Conservation (phyloP, 371 early-diverging fungal genomes). For the Actinomortierella ambigua region DNA sequence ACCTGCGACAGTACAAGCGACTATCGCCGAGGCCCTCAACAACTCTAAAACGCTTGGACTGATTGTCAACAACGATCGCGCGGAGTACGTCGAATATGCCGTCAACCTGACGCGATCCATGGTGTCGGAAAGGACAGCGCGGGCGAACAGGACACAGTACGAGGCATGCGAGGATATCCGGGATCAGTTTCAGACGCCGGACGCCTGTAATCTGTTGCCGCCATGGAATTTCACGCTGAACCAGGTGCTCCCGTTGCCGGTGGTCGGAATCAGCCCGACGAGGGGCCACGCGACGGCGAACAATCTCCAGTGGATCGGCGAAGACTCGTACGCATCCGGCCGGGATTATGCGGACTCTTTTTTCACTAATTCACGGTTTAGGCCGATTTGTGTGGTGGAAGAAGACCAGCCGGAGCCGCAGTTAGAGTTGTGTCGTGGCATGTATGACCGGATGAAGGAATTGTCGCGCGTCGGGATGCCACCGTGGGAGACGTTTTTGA, state of each 20-base stretch:
- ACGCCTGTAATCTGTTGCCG: background rate
- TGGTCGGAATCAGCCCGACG: constrained; percentile 30
- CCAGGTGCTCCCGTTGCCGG: constrained; percentile 18
- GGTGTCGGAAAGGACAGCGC: constrained; percentile 2
- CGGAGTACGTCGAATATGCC: constrained; percentile 18
- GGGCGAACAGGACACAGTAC: constrained; percentile 8
- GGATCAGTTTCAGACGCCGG: background rate
- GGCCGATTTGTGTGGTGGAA: constrained; percentile 34
- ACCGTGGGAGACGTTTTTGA: constrained; percentile 9
- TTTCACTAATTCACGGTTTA: background rate
- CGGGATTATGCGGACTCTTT: constrained; percentile 22
- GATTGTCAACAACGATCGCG: constrained; percentile 18
- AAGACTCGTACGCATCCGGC: constrained; percentile 25
- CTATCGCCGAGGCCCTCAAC: constrained; percentile 17
- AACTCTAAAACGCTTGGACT: constrained; percentile 20
- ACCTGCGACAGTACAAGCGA: constrained; percentile 4
- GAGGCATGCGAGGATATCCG: constrained; percentile 12
- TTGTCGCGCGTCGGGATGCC: constrained; percentile 5
- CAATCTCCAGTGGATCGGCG: constrained; percentile 37
- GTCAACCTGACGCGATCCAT: constrained; percentile 8
- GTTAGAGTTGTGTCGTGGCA: constrained; percentile 22
- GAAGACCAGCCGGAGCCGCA: constrained; percentile 20
- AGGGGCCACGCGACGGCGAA: background rate
- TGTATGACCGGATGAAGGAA: constrained; percentile 17
- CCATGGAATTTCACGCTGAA: constrained; percentile 37